Evolutionary conservation across 179 eudicot genomes (phyloP), one percentile per base, ranked within the genome.

Genomic region (Corrigiola litoralis): DNA sequence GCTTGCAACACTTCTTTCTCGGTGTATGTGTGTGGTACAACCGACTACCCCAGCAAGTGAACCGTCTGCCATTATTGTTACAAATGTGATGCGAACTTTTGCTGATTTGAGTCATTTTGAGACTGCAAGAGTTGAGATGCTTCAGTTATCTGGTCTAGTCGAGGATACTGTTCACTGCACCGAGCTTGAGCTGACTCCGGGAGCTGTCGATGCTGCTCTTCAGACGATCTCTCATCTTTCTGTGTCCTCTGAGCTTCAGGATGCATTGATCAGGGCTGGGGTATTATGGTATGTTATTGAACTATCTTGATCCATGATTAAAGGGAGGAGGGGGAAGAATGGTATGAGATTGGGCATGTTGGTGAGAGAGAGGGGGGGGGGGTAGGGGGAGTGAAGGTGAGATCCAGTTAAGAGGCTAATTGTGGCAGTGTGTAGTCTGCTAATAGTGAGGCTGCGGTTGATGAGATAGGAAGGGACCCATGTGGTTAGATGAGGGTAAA

Each of bases 121-220:
- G 74, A 84, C 87, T 79, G 97, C 94, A 65, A 84, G 95, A 74
- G 63, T 68, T 74, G 99, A 87, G 81, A 86, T 94, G 56, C 92
- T 94, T 75, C 94, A 83, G 54, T 77, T 82, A 44, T 66, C 92
- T 69, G 95, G 99, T 38, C 70, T 90, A 40, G 77, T 90, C 62
- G 92, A 90, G 71, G 99, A 94, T 72, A 84, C 86, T 72, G 95
- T 94, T 45, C 99, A 90, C 69, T 87, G 95, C 80, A 94, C 97
- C 63, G 97, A 94, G 69, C 90, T 94, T 70, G 97, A 94, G 83
- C 87, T 87, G 67, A 89, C 83, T 67, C 89, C 95, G 66, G 86
- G 84, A 57, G 95, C 95, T 61, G 88, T 90, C 73, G 94, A 87
- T 77, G 90, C 97, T 77, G 87, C 99, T 49, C 89, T 94, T 63